Base-by-base conservation (phyloP, 75 land plant species). In the Isoetes taiwanensis region DNA sequence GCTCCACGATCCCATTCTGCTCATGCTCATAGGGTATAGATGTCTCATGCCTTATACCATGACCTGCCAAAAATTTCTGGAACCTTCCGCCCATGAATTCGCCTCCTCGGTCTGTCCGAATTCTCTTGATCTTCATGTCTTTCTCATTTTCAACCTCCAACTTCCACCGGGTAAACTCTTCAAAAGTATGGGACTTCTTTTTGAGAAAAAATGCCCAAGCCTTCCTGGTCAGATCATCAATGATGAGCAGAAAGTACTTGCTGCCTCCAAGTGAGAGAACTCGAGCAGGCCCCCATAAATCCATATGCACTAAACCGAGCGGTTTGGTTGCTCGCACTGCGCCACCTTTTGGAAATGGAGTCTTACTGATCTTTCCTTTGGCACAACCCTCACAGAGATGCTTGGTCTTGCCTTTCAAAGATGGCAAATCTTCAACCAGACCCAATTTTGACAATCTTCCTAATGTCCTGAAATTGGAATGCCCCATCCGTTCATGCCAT, bases 91-190 rank as follows among this genome's bases (percentile, higher is more conserved):
- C 40, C 28, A 58, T 65, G 11, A 16, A 66, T 32, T 66, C 68
- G 9, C 68, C 68, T 26, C 68, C 67, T n/a, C 63, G 9, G 43
- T 65, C 62, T 35, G 41, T 65, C 28, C 54, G 2, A 3, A 66
- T 8, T 11, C 48, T 26, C 25, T 66, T 57, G 0, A 58, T 43
- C 6, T 30, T n/a, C 16, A 2, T 14, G 9, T 41, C 59, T 28
- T 23, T 27, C 14, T 30, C 52, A 0, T 28, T 59, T 43, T 67
- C 64, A 56, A 65, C 68, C 53, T 10, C 34, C 0, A 0, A 41
- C 12, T 43, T 57, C 28, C 43, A 57, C 14, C 4, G 11, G 25
- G 41, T 56, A 21, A 65, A 54, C 14, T 21, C 1, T 21, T 21
- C 29, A 35, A 54, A 26, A 11, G 42, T 41, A 16, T 64, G 30